Evolutionary conservation across 495 filamentous ascomycete species (phyloP), one percentile per base, ranked within the genome.

Genomic region (Aspergillus avenaceus): DNA sequence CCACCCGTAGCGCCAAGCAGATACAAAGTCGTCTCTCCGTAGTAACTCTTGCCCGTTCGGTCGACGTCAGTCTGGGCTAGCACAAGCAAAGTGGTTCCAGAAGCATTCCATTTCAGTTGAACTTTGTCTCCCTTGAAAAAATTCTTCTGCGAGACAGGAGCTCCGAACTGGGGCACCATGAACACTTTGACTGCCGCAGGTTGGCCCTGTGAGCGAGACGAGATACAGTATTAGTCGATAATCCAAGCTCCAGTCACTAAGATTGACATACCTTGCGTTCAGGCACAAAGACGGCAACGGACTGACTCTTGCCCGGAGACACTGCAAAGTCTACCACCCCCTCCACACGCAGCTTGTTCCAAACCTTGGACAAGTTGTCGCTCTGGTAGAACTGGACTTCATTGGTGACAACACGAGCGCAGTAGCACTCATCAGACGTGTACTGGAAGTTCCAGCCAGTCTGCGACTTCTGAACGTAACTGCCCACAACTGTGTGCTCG

Each of bases 51-150:
- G 64, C 93, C 93, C 29, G 90, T 89, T 69, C 91, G 93, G 69
- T 98, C 93, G 34, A 97, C 93, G 41, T 98, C 93, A 12, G 93
- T 98, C 75, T 97, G 93, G 54, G 93, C 91, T 62, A 98, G 83
- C 55, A 97, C 92, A 66, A 98, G 89, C 59, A 97, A 67, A 59
- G 81, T 91, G 8, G 90, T 96, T 13, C 93, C 93, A 46, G 88
- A 78, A 32, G 80, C 78, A 69, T 97, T 97, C 93, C 93, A 98
- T 75, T 97, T 97, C 55, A 98, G 74, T 71, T 96, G 88, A 28
- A 97, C 91, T 74, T 97, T 97, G 71, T 98, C 93, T 49, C 90
- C 93, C 75, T 98, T 98, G 80, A 88, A 98, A 71, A 98, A 98
- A 19, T 84, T 97, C 85, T 97, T 97, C 68, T 97, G 90, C 9